Percentiles rank a stretch among this genome's conserved stretches.
Conservation (phyloP, 73 alveolate species). For the Urostyla sp. region DNA sequence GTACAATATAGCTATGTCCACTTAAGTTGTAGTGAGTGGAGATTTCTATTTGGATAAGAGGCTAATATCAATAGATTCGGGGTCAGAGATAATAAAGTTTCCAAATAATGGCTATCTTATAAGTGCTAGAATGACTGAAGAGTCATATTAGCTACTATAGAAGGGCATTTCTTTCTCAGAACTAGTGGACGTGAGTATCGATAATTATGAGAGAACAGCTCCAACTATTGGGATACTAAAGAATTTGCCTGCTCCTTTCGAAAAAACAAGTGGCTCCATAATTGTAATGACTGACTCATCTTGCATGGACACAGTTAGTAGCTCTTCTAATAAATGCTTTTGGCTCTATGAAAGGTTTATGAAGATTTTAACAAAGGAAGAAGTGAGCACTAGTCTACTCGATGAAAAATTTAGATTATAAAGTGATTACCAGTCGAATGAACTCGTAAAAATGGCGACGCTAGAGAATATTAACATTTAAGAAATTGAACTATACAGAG, state of each 20-base stretch:
- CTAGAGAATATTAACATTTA: constrained; percentile 3
- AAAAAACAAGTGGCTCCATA: constrained; percentile 27
- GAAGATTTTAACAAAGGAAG: constrained; percentile 17
- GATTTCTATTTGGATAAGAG: constrained; percentile 41
- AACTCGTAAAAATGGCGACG: not conserved
- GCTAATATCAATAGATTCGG: constrained; percentile 56
- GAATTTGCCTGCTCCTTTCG: too few relatives aligned
- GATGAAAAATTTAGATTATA: not conserved
- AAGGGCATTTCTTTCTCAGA: constrained; percentile 9
- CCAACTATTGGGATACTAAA: constrained; percentile 4
- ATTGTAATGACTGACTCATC: constrained; percentile 53
- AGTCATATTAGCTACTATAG: constrained; percentile 1
- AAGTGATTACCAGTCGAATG: constrained; percentile 18
- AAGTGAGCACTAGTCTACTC: not conserved
- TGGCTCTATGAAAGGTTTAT: constrained; percentile 34
- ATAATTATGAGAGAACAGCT: constrained; percentile 22
- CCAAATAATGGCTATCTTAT: constrained; percentile 65
- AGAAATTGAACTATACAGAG: not conserved
- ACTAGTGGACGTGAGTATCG: constrained; percentile 10
- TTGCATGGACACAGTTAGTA: constrained; percentile 46
- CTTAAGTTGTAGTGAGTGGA: constrained; percentile 52
- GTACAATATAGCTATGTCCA: constrained; percentile 62
- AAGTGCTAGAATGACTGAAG: constrained; percentile 58
- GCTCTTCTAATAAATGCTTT: constrained; percentile 27
- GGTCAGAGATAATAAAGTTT: constrained; percentile 48